Evolutionary conservation across 2,329 filamentous ascomycete species (phyloP), one percentile per base, ranked within the genome.

Genomic region (Akanthomyces dipterigenus): DNA sequence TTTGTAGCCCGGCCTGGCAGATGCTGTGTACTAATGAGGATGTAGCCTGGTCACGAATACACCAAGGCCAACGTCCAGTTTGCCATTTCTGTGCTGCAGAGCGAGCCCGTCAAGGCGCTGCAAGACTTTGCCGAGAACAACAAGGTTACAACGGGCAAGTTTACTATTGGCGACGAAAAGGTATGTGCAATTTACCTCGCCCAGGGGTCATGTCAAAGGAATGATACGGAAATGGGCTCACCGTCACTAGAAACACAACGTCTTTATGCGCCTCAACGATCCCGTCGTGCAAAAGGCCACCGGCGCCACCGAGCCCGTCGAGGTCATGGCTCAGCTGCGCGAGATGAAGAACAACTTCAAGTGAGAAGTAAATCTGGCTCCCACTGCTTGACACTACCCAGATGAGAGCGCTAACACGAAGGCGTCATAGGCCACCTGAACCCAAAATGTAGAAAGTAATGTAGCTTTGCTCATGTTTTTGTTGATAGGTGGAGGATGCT

Each of bases 91-190:
- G 88, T 98, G 18, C 78, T 88, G 61, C 86, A 90, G 69, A 89
- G 84, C 46, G 87, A 90, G 54, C 81, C 90, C 0, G 85, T 97
- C 64, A 87, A 89, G 79, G 89, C 87, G 68, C 80, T 99, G 36
- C 80, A 90, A 66, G 80, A 82, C 0, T 97, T 91, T 72, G 89
- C 91, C 1, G 85, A 90, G 60, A 80, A 83, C 63, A 93, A 97
- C 75, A 80, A 87, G 76, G 84, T 97, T 77, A 98, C 95, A 1
- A 93, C 96, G 73, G 95, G 95, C 51, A 90, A 92, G 71, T 98
- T 96, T 69, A 99, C 93, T 0, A 98, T 99, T 74, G 93, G 89
- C 0, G 92, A 99, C 70, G 95, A 99, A 77, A 98, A 98, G 88
- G 90, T 91, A 75, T 43, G 11, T 8, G 9, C 8, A 34, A 34